phyloP scores from a whole-genome alignment of 805 yeast genomes.

The Teunomyces pallodes region DNA sequence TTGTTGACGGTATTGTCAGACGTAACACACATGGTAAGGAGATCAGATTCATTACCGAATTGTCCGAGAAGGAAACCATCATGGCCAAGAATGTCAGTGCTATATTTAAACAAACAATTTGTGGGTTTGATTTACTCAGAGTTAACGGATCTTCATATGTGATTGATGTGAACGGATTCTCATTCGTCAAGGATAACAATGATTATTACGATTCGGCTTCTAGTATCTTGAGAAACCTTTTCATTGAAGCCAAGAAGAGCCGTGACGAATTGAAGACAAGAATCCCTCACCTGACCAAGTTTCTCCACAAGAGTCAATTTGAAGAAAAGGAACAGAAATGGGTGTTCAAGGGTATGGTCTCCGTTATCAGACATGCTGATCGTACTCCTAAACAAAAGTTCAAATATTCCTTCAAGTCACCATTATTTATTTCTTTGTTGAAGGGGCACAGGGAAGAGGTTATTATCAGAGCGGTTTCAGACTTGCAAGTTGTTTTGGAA shows the following conservation, averaged over 20 bases:
- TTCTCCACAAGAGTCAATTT: constrained; percentile 35
- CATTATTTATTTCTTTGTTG: constrained; percentile 76
- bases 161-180: constrained; percentile 96
- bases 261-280: constrained; percentile 39
- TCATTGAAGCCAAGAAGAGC: constrained; percentile 50
- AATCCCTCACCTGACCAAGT: constrained; percentile 32
- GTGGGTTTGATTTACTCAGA: constrained; percentile 93
- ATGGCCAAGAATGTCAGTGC: constrained; percentile 79
- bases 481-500: constrained; percentile 78
- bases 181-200: constrained; percentile 90
- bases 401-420: constrained; percentile 89
- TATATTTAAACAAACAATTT: constrained; percentile 86
- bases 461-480: constrained; percentile 85
- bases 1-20: constrained; percentile 97
- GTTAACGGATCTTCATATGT: constrained; percentile 88
- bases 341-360: constrained; percentile 91
- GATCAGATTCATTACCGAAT: constrained; percentile 81
- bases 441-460: constrained; percentile 97
- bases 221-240: constrained; percentile 69
- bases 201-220: constrained; percentile 85
- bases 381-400: constrained; percentile 98
- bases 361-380: constrained; percentile 95
- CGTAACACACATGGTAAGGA: constrained; percentile 98
- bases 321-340: constrained; percentile 83
- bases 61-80: constrained; percentile 67